These are phyloP conservation scores for Mortierella sp. DNA, from an alignment of 371 early-diverging fungal genomes.

Conservation along the genomic window DNA sequence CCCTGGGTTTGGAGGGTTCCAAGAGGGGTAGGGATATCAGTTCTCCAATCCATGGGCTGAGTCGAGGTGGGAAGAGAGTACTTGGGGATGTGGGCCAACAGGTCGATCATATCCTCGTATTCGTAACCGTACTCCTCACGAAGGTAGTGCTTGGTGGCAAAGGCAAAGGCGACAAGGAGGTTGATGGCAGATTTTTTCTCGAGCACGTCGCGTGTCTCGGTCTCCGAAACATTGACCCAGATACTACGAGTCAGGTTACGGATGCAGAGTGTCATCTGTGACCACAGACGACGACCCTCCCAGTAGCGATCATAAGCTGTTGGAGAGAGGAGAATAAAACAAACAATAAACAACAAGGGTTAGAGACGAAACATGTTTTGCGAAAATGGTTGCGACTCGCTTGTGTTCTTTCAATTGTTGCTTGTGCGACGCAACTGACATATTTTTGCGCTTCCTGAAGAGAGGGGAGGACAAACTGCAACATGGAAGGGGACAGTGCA, in stretches of 20 bases:
- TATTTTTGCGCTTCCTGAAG: neutral
- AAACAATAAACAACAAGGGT: neutral
- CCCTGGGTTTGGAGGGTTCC: slow-evolving; percentile 12
- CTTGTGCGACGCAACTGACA: neutral
- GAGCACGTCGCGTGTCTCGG: slow-evolving; percentile 55
- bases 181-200: slow-evolving; percentile 76
- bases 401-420: neutral
- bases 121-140: slow-evolving; percentile 69
- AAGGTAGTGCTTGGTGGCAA: slow-evolving; percentile 81
- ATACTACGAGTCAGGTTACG: slow-evolving; percentile 65
- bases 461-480: neutral
- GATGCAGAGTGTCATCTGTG: slow-evolving; percentile 64
- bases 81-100: slow-evolving; percentile 58
- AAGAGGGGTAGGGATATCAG: slow-evolving; percentile 29
- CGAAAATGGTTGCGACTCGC: neutral
- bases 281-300: slow-evolving; percentile 85
- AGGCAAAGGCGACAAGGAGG: slow-evolving; percentile 76
- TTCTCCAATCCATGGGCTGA: slow-evolving; percentile 52
- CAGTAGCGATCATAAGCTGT: slow-evolving; percentile 80
- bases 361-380: neutral
- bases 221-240: slow-evolving; percentile 63
- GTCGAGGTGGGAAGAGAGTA: slow-evolving; percentile 55
- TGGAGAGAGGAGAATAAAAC: neutral
- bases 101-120: slow-evolving; percentile 58
- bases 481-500: neutral